Evolutionary conservation across 2,329 filamentous ascomycete species (phyloP), one percentile per base, ranked within the genome.

Genomic region (Canariomyces notabilis): DNA sequence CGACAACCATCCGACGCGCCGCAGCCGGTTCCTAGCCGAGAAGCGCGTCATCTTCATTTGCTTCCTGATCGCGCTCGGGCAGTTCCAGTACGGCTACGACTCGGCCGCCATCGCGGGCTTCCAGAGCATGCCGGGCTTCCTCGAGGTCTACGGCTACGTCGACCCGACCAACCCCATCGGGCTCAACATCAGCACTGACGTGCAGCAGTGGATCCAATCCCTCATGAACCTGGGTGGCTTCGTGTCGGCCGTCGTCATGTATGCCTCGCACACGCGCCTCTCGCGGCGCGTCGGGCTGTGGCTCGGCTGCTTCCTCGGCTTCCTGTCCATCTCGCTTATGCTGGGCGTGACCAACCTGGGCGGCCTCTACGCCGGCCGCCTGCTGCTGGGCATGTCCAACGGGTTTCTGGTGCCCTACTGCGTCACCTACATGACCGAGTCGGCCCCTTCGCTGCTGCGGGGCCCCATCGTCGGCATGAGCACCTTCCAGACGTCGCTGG

Each of bases 311-410:
- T n/a, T 69, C 1, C 61, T 74, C 6, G 73, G 69, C 43, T 64
- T 66, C 39, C 57, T 73, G 6, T 67, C 73, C 6, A 74, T 75
- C 44, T 65, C 74, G 29, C 66, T 76, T 55, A 77, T 77, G 75
- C 75, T 77, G 67, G 66, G 68, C 5, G 72, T 71, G 0, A 67
- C 64, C 1, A 59, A 63, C 34, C 72, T 77, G 29, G 71, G 64
- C 14, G 72, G 67, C 3, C 64, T 79, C 7, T 78, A 79, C 47
- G 64, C 68, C 21, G 75, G 71, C 9, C 68, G 75, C 41, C 54
- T 77, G n/a, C 55, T 77, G 16, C 73, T 77, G 42, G 75, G 75
- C 7, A 49, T 77, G 3, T 72, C 72, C 1, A 77, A 77, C 53
- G 74, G 74, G 2, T 72, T 74, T 51, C 69, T 76, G 56, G 72